A percentile compares a stretch with the other conserved stretches of the same genome.
Evolutionary conservation across 192 early-diverging fungal species (phyloP).

Genomic region (Entomortierella parvispora): DNA sequence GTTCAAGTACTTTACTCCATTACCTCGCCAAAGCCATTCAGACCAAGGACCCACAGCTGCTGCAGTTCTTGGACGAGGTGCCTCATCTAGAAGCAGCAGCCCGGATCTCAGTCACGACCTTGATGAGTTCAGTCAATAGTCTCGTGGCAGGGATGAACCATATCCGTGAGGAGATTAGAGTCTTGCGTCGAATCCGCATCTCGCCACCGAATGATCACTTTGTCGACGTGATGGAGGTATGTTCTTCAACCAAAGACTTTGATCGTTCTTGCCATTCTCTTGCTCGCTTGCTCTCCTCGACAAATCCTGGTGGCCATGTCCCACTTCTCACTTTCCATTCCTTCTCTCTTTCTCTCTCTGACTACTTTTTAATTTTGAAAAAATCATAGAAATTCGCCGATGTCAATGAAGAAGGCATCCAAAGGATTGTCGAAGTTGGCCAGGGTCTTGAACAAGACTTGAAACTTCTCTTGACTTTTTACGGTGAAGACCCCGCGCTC

Average conservation of each 20-base stretch:
- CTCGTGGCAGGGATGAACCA: conserved; percentile 51
- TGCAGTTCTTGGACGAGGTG: conserved; percentile 64
- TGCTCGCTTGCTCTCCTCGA: no score
- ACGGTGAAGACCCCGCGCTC: conserved; percentile 60
- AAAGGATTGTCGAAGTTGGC: conserved; percentile 48
- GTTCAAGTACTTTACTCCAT: conserved; percentile 60
- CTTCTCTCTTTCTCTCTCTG: background rate
- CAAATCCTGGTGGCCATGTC: no score
- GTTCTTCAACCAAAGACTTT: background rate
- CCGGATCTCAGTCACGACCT: conserved; percentile 57
- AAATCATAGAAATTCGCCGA: conserved; percentile 56
- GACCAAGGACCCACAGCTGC: conserved; percentile 48
- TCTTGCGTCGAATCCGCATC: conserved; percentile 33
- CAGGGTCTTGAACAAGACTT: conserved; percentile 58
- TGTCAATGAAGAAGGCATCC: conserved; percentile 55
- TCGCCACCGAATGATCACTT: conserved; percentile 60
- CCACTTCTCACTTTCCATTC: background rate
- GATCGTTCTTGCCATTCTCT: background rate
- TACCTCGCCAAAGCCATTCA: conserved; percentile 60
- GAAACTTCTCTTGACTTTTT: conserved; percentile 57
- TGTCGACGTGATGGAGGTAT: conserved; percentile 62
- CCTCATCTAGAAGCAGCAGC: conserved; percentile 63
- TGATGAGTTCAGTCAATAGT: conserved; percentile 60
- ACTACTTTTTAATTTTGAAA: background rate
- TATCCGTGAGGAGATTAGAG: conserved; percentile 59